Conservation (phyloP, 768 basidiomycete species). For the Mycena amicta region DNA sequence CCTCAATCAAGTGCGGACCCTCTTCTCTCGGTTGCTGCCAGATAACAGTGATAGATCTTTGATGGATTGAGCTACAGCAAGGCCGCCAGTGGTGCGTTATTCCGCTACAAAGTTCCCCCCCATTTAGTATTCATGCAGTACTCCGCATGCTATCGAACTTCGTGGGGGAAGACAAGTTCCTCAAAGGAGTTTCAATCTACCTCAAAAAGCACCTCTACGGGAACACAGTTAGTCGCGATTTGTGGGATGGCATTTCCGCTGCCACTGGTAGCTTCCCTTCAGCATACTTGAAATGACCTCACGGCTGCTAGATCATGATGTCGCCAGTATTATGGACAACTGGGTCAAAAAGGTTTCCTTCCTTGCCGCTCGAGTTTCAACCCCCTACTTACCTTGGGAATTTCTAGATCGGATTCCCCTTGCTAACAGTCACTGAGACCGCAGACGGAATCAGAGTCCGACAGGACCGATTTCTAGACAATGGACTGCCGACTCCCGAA, state of each 20-base stretch:
- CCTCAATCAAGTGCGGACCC: constrained; percentile 59
- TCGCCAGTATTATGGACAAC: constrained; percentile 81
- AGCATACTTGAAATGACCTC: background rate
- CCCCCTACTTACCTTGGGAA: background rate
- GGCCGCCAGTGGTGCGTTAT: constrained; percentile 64
- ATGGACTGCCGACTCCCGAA: constrained; percentile 72
- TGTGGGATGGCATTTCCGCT: constrained; percentile 84
- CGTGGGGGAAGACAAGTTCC: constrained; percentile 86
- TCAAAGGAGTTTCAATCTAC: constrained; percentile 87
- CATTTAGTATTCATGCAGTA: constrained; percentile 50
- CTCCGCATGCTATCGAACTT: constrained; percentile 90
- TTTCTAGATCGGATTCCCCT: constrained; percentile 70
- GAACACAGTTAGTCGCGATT: constrained; percentile 81
- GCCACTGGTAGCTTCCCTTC: constrained; percentile 52
- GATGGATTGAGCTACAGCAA: constrained; percentile 87
- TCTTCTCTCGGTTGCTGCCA: too few relatives aligned
- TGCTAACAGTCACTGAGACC: constrained; percentile 85
- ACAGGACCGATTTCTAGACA: constrained; percentile 91
- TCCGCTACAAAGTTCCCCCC: background rate
- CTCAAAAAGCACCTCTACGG: constrained; percentile 86
- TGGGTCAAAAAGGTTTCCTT: constrained; percentile 77
- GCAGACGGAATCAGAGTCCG: constrained; percentile 71
- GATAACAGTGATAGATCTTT: too few relatives aligned
- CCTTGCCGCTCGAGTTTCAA: constrained; percentile 33
- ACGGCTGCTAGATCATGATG: constrained; percentile 53